phyloP scores from a whole-genome alignment of 164 flowering plant species.

The Annona cherimola region DNA sequence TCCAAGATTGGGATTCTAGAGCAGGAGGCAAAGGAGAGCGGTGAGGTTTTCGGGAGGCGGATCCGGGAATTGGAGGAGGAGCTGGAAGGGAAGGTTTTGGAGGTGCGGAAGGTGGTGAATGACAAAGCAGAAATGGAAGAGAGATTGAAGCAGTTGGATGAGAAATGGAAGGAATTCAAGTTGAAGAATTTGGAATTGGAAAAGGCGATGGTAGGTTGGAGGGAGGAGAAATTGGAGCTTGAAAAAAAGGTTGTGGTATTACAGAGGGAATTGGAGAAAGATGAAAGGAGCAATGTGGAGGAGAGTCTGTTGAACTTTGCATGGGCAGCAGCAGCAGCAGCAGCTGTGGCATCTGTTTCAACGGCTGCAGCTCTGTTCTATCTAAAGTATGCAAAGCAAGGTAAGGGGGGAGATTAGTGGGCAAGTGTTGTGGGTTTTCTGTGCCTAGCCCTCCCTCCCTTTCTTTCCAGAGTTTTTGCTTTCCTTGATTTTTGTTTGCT shows the following conservation, averaged over 20 bases:
- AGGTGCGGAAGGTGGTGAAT: conserved; percentile 17
- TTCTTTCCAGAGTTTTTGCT: too few relatives aligned
- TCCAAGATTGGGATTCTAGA: conserved; percentile 24
- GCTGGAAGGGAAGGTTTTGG: conserved; percentile 19
- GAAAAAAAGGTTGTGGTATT: conserved; percentile 21
- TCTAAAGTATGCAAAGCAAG: conserved; percentile 14
- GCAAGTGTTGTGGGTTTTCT: not conserved
- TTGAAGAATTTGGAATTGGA: conserved; percentile 19
- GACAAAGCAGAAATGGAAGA: conserved; percentile 13
- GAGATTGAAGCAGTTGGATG: not conserved
- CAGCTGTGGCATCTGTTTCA: conserved; percentile 35
- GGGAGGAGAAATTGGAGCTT: conserved; percentile 13
- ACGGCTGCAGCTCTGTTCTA: conserved; percentile 20
- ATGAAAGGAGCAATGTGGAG: conserved; percentile 7
- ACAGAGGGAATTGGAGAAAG: not conserved
- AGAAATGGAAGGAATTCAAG: conserved; percentile 6
- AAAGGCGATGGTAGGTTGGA: not conserved
- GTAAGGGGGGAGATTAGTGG: conserved; percentile 10
- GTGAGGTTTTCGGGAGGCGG: conserved; percentile 9
- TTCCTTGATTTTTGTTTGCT: too few relatives aligned
- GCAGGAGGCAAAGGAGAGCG: conserved; percentile 23
- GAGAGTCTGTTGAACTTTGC: conserved; percentile 19
- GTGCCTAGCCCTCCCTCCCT: too few relatives aligned
- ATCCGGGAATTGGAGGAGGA: conserved; percentile 16
- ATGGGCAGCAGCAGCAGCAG: conserved; percentile 32